Evolutionary conservation across 495 filamentous ascomycete species (phyloP), one percentile per base, ranked within the genome.

Genomic region (Talaromyces liani): DNA sequence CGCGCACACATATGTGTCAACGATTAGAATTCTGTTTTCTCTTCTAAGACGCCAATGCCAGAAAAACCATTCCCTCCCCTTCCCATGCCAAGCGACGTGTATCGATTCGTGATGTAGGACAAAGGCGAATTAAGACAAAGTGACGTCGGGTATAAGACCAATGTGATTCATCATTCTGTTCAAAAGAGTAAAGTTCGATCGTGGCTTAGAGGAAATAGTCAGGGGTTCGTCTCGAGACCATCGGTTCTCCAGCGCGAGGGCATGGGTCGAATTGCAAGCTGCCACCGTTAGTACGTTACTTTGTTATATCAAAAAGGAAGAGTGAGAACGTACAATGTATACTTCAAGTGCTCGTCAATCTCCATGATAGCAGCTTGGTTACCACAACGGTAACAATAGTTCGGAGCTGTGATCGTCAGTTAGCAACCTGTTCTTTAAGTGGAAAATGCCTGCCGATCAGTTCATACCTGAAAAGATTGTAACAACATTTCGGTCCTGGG

Each of bases 321-420:
- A 31, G 33, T 25, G 27, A 27, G 16, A 55, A 88, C 92, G 78
- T 85, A 98, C 94, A 98, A 98, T 70, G 94, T 98, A 75, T 98
- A 98, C 82, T 98, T 98, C 76, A 98, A 79, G 77, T 98, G 92
- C 78, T 98, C 94, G 65, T 98, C 94, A 76, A 98, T 98, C 77
- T 98, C 94, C 94, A 98, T 98, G 75, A 98, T 98, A 9, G 94
- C 94, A 58, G 94, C 94, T 78, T 98, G 94, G 78, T 98, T 98
- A 70, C 94, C 94, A 75, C 94, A 98, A 72, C 94, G 85, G 81
- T 96, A 96, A 80, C 93, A 97, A 77, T 97, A 97, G 77, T 97
- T 97, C 33, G 93, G 93, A 39, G 93, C 93, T 96, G 39, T n/a
- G 9, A 6, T 20, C 18, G 68, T 6, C 45, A 64, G 24, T 60